Conservation (phyloP, 1,284 basidiomycete genomes). For the Phellopilus nigrolimitatus region DNA sequence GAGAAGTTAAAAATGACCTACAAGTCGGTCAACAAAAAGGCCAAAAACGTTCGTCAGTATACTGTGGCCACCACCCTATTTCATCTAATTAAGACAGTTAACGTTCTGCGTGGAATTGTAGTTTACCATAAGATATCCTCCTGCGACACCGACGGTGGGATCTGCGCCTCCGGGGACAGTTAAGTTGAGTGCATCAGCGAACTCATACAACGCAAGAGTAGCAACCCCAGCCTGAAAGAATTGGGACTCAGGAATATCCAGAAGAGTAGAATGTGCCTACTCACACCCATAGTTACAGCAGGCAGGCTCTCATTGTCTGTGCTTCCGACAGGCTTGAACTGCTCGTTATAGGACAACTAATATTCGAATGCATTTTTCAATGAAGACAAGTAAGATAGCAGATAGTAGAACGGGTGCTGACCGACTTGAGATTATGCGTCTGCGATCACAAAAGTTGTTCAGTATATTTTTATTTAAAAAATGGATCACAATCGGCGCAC, state of each 20-base stretch:
- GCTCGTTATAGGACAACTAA: neutral
- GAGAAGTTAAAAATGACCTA: constrained; percentile 25
- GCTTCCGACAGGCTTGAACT: neutral
- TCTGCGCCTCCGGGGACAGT: constrained; percentile 29
- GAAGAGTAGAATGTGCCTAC: neutral
- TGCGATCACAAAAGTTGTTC: neutral
- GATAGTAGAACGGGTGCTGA: neutral
- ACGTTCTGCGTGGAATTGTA: neutral
- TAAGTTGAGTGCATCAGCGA: constrained; percentile 29
- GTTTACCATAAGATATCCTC: constrained; percentile 26
- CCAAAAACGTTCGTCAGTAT: constrained; percentile 34
- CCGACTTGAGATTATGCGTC: constrained; percentile 21
- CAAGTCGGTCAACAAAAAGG: constrained; percentile 38
- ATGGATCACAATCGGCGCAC: neutral
- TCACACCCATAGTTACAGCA: neutral
- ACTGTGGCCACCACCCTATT: constrained; percentile 35
- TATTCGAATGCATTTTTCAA: neutral
- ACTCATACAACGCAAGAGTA: constrained; percentile 25
- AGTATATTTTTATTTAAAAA: neutral
- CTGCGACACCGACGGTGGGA: constrained; percentile 25
- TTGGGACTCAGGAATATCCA: neutral
- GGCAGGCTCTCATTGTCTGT: neutral
- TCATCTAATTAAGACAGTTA: neutral
- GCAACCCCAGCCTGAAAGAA: constrained; percentile 25
- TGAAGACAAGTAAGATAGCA: neutral